A percentile compares a stretch with the other conserved stretches of the same genome.
These are phyloP conservation scores for Eimeria acervulina DNA, from an alignment of 169 alveolate species.

Conservation along the genomic window DNA sequence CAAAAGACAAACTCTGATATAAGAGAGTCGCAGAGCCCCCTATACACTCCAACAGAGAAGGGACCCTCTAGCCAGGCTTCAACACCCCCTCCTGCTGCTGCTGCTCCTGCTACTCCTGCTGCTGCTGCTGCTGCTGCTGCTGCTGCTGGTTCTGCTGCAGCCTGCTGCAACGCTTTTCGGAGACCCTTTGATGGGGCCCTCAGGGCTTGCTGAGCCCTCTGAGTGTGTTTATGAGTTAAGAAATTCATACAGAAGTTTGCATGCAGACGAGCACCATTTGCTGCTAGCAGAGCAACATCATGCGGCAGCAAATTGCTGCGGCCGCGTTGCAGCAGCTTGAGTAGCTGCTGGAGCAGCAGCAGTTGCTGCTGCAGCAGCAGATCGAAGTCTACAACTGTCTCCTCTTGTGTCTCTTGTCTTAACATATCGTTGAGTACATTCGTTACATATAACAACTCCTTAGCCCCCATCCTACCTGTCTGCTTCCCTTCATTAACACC, in stretches of 20 bases:
- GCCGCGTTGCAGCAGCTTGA: conserved; percentile 2
- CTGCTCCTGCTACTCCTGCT: neutral
- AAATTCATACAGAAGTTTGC: neutral
- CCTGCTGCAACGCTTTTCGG: too few species aligned
- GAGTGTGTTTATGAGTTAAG: neutral
- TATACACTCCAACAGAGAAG: too few species aligned
- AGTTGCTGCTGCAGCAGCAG: conserved; percentile 45
- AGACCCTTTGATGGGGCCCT: neutral
- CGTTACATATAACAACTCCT: neutral
- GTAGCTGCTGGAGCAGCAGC: conserved; percentile 55
- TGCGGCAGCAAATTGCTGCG: conserved; percentile 20
- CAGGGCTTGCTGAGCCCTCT: neutral
- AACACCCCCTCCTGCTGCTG: neutral
- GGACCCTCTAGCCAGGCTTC: too few species aligned
- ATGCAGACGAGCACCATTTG: neutral
- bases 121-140: too few species aligned
- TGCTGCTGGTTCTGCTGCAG: neutral
- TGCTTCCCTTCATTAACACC: neutral
- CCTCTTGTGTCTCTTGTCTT: neutral
- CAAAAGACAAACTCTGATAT: too few species aligned
- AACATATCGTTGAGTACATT: conserved; percentile 1
- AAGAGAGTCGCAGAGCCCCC: too few species aligned
- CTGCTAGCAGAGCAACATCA: neutral
- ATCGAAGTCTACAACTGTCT: neutral
- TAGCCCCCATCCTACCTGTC: neutral